These are phyloP conservation scores for Dryadomyces quercus-mongolicae DNA, from an alignment of 2,329 filamentous ascomycete genomes.

Conservation along the genomic window DNA sequence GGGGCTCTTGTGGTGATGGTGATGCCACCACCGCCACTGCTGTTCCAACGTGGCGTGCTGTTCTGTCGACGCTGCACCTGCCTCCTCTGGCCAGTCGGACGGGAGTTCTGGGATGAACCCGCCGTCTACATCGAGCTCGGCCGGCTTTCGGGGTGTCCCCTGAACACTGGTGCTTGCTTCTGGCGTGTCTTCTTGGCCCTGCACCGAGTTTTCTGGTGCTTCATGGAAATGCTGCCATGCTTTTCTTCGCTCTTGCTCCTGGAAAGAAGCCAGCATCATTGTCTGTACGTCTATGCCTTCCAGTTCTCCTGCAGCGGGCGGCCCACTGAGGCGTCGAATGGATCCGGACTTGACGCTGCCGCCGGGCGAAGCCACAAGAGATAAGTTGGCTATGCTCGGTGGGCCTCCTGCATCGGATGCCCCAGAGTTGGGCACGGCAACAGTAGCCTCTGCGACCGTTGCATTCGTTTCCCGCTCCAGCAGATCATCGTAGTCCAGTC, in stretches of 20 bases:
- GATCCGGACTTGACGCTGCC: background rate
- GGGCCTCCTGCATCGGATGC: no score
- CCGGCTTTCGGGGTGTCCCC: constrained; percentile 13
- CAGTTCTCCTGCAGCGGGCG: no score
- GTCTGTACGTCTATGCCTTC: no score
- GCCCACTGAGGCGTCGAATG: background rate
- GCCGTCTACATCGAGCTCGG: constrained; percentile 26
- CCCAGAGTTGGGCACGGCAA: background rate
- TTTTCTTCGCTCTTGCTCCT: background rate
- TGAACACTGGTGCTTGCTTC: background rate
- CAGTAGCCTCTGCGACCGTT: constrained; percentile 4
- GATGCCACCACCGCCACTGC: no score
- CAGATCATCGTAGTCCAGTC: constrained; percentile 25
- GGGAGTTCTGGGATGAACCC: constrained; percentile 25
- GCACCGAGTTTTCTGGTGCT: background rate
- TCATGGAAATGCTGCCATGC: background rate
- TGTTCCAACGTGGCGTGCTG: no score
- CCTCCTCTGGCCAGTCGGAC: no score
- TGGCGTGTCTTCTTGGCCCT: background rate
- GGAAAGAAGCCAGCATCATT: no score
- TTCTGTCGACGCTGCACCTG: no score
- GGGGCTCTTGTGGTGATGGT: no score
- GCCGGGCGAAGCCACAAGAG: background rate
- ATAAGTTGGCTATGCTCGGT: background rate
- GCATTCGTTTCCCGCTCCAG: constrained; percentile 20